Evolutionary conservation across 768 basidiomycete genomes (phyloP), one percentile per base, ranked within the genome.

Genomic region (Lanmaoa rubissima): DNA sequence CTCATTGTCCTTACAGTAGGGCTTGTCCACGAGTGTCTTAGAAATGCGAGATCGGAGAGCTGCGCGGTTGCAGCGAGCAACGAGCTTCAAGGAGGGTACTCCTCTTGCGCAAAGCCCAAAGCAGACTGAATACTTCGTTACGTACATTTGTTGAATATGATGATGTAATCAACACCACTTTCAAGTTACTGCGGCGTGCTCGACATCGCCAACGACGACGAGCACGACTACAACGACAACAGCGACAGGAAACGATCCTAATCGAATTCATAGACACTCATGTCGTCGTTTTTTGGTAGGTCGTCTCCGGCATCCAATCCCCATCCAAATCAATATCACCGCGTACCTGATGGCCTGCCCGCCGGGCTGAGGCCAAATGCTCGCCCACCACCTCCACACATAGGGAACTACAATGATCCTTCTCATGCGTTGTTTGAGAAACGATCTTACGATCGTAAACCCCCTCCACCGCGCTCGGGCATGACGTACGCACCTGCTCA

Each of bases 381-480:
- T 53, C 73, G 63, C n/a, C 70, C 65, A 21, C 72, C 68, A 32
- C 74, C 74, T 11, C 78, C 76, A 19, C 67, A 73, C n/a, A 43
- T 31, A 24, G 78, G 77, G 54, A 68, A 71, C 43, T 86, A 86
- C 65, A 84, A 83, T 58, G 83, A 85, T 63, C 79, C 82, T 2
- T 74, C 80, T 5, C 64, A 60, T 38, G 62, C 74, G 14, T 52
- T 78, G n/a, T 84, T 82, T 54, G 83, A 84, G 65, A 83, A 82
- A 61, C 72, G 76, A 45, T 58, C 70, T 4, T 70, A 72, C 56
- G 76, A 78, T 54, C 77, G 81, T 48, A 78, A 73, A 65, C 74
- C 70, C 1, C 68, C 71, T 13, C 71, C 73, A 28, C 63, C 73
- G 13, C 73, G 74, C 34, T 65, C 57, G 41, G 69, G 59, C 57